Conservation (phyloP, 1,139 yeast genomes). For the Geotrichum cucujoidarum region DNA sequence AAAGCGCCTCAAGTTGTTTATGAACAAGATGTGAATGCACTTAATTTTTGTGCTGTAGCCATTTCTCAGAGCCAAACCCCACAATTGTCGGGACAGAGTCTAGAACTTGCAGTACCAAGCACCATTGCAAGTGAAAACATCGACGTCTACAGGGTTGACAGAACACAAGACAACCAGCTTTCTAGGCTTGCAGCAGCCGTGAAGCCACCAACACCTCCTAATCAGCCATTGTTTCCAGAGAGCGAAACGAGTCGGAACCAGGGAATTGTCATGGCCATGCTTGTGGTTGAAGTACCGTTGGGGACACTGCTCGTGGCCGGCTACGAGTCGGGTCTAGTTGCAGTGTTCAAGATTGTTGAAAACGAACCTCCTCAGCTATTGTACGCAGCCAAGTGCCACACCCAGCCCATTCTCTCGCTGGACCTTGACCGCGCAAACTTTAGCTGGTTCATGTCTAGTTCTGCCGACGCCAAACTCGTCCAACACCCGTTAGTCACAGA, state of each 20-base stretch:
- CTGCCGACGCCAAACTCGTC: constrained; percentile 35
- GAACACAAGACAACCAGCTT: constrained; percentile 22
- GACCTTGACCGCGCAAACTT: constrained; percentile 20
- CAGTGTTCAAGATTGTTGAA: constrained; percentile 23
- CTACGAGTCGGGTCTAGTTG: constrained; percentile 40
- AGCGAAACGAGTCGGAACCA: constrained; percentile 21
- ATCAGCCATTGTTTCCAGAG: constrained; percentile 4
- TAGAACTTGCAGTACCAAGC: constrained; percentile 38
- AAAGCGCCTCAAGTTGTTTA: constrained; percentile 33
- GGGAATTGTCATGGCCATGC: constrained; percentile 40
- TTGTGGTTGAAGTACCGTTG: constrained; percentile 18
- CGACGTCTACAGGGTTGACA: constrained; percentile 31
- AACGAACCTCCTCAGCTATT: constrained; percentile 15
- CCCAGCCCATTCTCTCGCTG: constrained; percentile 37
- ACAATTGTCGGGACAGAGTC: too few species aligned
- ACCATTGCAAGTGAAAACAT: constrained; percentile 37
- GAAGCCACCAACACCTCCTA: constrained; percentile 15
- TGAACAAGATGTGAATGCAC: constrained; percentile 38
- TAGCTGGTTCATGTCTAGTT: constrained; percentile 28
- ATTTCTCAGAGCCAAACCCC: too few species aligned
- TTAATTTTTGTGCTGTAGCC: constrained; percentile 39
- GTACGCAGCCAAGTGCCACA: constrained; percentile 29
- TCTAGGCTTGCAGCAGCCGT: constrained; percentile 22
- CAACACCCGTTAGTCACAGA: constrained; percentile 25
- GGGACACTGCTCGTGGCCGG: constrained; percentile 33